Base-by-base conservation (phyloP, 192 early-diverging fungal genomes). In the Coemansia sp. region DNA sequence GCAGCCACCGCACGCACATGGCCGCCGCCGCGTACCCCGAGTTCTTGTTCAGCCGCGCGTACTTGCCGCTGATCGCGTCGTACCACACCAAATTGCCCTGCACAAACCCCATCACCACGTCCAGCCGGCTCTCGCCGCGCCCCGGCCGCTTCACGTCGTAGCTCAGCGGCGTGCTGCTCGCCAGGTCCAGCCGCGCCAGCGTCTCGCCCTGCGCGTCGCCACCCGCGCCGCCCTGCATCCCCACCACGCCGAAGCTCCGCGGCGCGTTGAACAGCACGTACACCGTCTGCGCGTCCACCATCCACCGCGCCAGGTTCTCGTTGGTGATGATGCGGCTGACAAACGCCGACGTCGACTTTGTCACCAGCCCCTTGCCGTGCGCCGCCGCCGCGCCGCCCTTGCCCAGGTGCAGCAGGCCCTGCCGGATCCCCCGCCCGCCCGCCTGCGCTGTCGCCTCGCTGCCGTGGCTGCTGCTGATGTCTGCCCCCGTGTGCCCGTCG, bases 1-100 rank as follows among this genome's bases (percentile, higher is more conserved):
- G 95, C 45, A 96, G 64, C 93, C 95, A 98, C 70, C 84, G 84
- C 3, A 96, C 79, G 64, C 85, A 85, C 6, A 88, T 88, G 14
- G 94, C 88, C 8, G 80, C 67, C 8, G 81, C 75, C 39, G 81
- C 82, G 39, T 93, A 84, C 5, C 80, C 65, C 19, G 84, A 84
- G 81, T 84, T 81, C 57, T 90, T 88, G 63, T 96, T 98, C 21
- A 90, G 62, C 34, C 95, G 68, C 26, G 68, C 67, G 64, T 92
- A 94, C 60, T 92, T 92, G 55, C 91, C 91, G 31, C 85, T 82
- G 7, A 97, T 72, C 6, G 92, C 85, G 50, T 91, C 92, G 59
- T 87, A 95, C 83, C 87, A 89, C 23, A 96, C 72, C 26, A 85
- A 71, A 51, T 92, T 86, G n/a, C 90, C 90, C 9, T 85, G 81